Evolutionary conservation across 108 stramenopile species (phyloP).

Genomic region (Conticribra weissflogii): DNA sequence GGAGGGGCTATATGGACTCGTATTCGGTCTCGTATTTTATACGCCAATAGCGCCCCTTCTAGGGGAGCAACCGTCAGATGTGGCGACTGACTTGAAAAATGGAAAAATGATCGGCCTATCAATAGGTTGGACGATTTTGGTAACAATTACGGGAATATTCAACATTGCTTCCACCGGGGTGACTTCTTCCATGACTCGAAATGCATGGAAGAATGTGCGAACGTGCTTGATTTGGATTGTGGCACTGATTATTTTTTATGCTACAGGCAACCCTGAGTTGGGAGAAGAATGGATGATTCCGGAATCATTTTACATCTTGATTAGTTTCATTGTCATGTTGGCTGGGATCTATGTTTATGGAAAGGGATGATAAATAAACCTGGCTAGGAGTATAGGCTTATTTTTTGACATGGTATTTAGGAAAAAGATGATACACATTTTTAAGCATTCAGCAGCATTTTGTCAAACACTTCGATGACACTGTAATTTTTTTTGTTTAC

Average conservation of each 20-base stretch:
- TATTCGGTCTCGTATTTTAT: conserved; percentile 35
- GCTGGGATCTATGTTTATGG: not conserved
- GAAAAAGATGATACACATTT: too few species aligned
- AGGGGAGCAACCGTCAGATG: conserved; percentile 5
- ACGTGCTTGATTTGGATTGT: conserved; percentile 45
- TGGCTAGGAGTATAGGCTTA: too few species aligned
- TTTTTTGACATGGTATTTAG: too few species aligned
- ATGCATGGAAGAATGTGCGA: conserved; percentile 58
- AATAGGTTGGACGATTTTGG: conserved; percentile 14
- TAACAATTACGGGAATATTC: conserved; percentile 46
- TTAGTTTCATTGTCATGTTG: not conserved
- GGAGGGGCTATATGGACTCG: conserved; percentile 49
- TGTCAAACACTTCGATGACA: too few species aligned
- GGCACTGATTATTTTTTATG: conserved; percentile 23
- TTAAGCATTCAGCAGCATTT: too few species aligned
- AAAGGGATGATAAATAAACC: too few species aligned
- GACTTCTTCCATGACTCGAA: conserved; percentile 59
- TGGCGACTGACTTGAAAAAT: conserved; percentile 7
- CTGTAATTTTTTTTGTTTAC: too few species aligned
- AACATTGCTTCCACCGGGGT: conserved; percentile 50
- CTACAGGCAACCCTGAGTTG: not conserved
- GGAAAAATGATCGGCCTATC: conserved; percentile 2
- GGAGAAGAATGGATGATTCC: not conserved
- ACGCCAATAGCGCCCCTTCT: conserved; percentile 9
- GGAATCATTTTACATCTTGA: not conserved